Conservation (phyloP, 306 rosid genomes). For the Carpinus fangiana region DNA sequence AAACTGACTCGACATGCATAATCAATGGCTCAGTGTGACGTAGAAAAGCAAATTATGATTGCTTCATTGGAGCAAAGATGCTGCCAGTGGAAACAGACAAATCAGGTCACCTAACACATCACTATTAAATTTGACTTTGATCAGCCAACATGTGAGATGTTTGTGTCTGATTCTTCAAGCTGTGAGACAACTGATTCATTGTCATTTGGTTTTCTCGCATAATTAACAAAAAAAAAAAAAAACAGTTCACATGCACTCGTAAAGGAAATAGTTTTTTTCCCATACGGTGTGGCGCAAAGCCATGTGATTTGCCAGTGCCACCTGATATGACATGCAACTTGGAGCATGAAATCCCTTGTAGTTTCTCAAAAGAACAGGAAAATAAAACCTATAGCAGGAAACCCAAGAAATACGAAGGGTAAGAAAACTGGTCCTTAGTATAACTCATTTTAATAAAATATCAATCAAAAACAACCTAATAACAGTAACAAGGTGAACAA, state of each 20-base stretch:
- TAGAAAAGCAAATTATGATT: background rate
- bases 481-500: background rate
- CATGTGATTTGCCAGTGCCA: background rate
- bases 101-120: slow-evolving; percentile 38
- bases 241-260: slow-evolving; percentile 34
- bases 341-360: slow-evolving; percentile 28
- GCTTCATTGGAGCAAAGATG: background rate
- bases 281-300: background rate
- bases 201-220: slow-evolving; percentile 26
- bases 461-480: background rate
- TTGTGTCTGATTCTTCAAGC: slow-evolving; percentile 19
- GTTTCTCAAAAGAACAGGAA: slow-evolving; percentile 16
- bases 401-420: slow-evolving; percentile 28
- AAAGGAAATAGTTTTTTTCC: slow-evolving; percentile 6
- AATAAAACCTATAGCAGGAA: slow-evolving; percentile 23
- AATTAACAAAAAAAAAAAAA: too few relatives aligned
- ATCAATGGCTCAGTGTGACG: background rate
- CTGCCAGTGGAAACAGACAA: slow-evolving; percentile 41
- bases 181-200: slow-evolving; percentile 22
- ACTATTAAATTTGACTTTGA: slow-evolving; percentile 28
- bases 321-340: slow-evolving; percentile 28
- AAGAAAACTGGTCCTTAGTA: background rate
- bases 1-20: background rate
- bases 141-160: slow-evolving; percentile 43
- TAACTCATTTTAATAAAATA: background rate